A percentile compares a stretch with the other conserved stretches of the same genome.
Conservation (phyloP, 768 basidiomycete genomes). For the Trametes cubensis region DNA sequence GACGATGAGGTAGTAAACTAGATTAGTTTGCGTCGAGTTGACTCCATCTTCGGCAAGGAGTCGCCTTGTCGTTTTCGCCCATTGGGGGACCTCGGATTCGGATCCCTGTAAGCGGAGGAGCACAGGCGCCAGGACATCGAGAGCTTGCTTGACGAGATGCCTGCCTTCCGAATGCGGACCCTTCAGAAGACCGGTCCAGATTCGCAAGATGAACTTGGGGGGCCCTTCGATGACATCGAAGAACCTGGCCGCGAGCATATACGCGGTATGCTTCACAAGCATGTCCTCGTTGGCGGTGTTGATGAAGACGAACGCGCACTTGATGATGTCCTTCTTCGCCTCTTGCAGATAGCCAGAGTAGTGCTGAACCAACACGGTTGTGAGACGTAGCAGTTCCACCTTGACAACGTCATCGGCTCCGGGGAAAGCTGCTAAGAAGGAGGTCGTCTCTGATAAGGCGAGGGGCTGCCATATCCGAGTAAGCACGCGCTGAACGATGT, state of each 20-base stretch:
- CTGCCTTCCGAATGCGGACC: slow-evolving; percentile 79
- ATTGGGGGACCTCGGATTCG: slow-evolving; percentile 65
- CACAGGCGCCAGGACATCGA: slow-evolving; percentile 83
- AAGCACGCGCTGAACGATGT: slow-evolving; percentile 72
- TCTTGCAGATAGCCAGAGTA: slow-evolving; percentile 81
- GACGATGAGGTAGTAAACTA: slow-evolving; percentile 90
- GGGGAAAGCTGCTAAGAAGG: slow-evolving; percentile 38
- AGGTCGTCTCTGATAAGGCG: slow-evolving; percentile 46
- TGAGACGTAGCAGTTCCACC: slow-evolving; percentile 89
- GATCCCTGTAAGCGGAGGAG: slow-evolving; percentile 64
- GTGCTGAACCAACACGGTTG: slow-evolving; percentile 84
- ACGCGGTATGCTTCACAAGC: slow-evolving; percentile 90
- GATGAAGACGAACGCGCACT: slow-evolving; percentile 89
- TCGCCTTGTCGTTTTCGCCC: slow-evolving; percentile 86
- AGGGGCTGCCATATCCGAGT: slow-evolving; percentile 82
- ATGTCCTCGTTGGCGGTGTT: slow-evolving; percentile 69
- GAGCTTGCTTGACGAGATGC: slow-evolving; percentile 76
- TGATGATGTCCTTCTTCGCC: slow-evolving; percentile 89
- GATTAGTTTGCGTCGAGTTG: slow-evolving; percentile 65
- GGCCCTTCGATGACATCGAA: slow-evolving; percentile 89
- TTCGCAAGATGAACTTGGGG: slow-evolving; percentile 84
- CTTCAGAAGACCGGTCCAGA: slow-evolving; percentile 89
- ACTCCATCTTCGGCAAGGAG: slow-evolving; percentile 88
- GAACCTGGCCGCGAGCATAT: slow-evolving; percentile 89
- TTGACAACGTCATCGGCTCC: slow-evolving; percentile 82